Evolutionary conservation across 2,329 filamentous ascomycete genomes (phyloP).

Genomic region (Fusarium sambucinum): DNA sequence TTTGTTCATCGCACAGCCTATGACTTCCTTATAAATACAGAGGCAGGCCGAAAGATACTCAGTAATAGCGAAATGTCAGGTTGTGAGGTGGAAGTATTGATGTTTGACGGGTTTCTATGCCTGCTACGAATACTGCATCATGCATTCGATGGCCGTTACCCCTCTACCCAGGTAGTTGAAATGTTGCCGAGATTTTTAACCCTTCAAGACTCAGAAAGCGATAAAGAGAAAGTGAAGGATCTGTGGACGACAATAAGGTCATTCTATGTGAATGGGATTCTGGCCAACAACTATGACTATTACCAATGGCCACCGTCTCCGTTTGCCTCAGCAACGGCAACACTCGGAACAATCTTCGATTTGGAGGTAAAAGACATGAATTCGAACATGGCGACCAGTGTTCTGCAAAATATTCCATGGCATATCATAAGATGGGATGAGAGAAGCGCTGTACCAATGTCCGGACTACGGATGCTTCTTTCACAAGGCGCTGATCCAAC

Average conservation of each 20-base stretch:
- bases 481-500: background rate
- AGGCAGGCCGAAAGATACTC: background rate
- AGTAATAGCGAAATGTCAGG: background rate
- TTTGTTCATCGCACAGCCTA: background rate
- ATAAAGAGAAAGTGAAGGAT: rapidly evolving
- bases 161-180: rapidly evolving
- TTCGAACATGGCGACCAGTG: background rate
- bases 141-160: rapidly evolving
- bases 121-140: no score
- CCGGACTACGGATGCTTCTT: background rate
- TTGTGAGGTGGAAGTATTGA: background rate
- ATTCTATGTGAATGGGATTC: background rate
- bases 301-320: background rate
- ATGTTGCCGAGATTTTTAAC: background rate
- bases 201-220: rapidly evolving
- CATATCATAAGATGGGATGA: background rate
- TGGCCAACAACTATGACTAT: rapidly evolving
- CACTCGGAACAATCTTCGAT: background rate
- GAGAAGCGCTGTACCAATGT: background rate
- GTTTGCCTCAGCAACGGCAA: background rate
- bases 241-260: background rate
- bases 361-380: background rate
- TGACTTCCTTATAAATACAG: background rate
- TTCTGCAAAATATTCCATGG: background rate
- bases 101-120: no score